Evolutionary conservation across 2,329 filamentous ascomycete species (phyloP).

Genomic region (Ophiosphaerella korrae): DNA sequence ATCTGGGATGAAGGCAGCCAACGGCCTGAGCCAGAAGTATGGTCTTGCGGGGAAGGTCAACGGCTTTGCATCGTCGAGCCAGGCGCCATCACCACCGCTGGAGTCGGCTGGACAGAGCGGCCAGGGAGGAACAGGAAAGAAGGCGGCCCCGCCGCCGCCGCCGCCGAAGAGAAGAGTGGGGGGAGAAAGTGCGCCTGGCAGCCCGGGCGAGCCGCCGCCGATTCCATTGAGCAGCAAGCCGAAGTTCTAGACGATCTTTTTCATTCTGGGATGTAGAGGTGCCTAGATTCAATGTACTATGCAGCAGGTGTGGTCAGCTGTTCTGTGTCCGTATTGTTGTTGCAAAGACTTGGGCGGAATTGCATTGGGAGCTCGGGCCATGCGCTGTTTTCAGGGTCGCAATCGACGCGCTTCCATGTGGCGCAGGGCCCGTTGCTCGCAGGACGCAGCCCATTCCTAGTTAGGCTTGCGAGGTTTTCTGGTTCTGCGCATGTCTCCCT

Average conservation of each 20-base stretch:
- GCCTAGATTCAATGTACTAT: neutral
- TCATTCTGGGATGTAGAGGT: neutral
- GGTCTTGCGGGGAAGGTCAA: slow-evolving; percentile 58
- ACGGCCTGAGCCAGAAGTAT: slow-evolving; percentile 66
- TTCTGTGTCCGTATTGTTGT: no score
- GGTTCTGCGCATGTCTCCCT: neutral
- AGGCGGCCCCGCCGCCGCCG: slow-evolving; percentile 64
- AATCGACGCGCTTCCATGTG: no score
- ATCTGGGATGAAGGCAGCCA: slow-evolving; percentile 63
- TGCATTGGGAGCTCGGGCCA: no score
- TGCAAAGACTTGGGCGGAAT: no score
- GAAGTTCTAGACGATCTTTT: slow-evolving; percentile 28
- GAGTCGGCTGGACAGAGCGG: slow-evolving; percentile 29
- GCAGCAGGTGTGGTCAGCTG: no score
- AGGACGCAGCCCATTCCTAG: slow-evolving; percentile 5
- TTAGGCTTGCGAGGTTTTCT: slow-evolving; percentile 22
- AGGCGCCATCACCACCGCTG: slow-evolving; percentile 26
- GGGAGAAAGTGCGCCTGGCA: slow-evolving; percentile 29
- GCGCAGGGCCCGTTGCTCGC: neutral
- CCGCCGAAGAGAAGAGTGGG: slow-evolving; percentile 61
- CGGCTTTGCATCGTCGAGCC: slow-evolving; percentile 39
- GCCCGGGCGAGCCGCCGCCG: slow-evolving; percentile 55
- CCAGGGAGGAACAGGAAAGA: slow-evolving; percentile 52
- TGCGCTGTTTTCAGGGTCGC: no score
- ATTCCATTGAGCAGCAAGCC: slow-evolving; percentile 64